Conservation (phyloP, 306 rosid genomes). For the Begonia fuchsioides region DNA sequence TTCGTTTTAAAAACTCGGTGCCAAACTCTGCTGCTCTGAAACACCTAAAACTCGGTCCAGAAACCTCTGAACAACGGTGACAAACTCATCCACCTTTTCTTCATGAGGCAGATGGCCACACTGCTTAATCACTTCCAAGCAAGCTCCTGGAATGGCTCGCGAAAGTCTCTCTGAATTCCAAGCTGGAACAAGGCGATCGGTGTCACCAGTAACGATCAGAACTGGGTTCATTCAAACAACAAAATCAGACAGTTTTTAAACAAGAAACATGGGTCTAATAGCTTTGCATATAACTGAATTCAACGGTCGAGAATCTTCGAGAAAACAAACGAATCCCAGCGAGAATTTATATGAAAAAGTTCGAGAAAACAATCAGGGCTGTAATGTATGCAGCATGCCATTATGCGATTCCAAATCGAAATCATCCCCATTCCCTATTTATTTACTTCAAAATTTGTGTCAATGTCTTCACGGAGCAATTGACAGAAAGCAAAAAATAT, state of each 20-base stretch:
- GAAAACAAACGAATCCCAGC: not conserved
- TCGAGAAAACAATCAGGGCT: too few species aligned
- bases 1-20: too few species aligned
- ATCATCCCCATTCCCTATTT: not conserved
- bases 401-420: too few species aligned
- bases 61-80: conserved; percentile 59
- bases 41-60: conserved; percentile 26
- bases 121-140: conserved; percentile 49
- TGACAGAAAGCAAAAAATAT: too few species aligned
- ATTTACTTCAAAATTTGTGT: not conserved
- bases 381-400: too few species aligned
- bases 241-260: too few species aligned
- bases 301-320: not conserved
- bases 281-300: too few species aligned
- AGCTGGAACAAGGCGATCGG: conserved; percentile 60
- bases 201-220: conserved; percentile 78
- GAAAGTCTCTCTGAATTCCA: conserved; percentile 95
- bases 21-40: conserved; percentile 3
- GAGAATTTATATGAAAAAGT: too few species aligned
- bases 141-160: conserved; percentile 59
- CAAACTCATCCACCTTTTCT: conserved; percentile 73
- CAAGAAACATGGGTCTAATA: too few species aligned
- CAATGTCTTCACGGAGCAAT: not conserved
- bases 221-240: conserved; percentile 34
- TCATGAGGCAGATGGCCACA: conserved; percentile 93